phyloP scores from a whole-genome alignment of 345 rosid species.

The Melastoma malabathricum region DNA sequence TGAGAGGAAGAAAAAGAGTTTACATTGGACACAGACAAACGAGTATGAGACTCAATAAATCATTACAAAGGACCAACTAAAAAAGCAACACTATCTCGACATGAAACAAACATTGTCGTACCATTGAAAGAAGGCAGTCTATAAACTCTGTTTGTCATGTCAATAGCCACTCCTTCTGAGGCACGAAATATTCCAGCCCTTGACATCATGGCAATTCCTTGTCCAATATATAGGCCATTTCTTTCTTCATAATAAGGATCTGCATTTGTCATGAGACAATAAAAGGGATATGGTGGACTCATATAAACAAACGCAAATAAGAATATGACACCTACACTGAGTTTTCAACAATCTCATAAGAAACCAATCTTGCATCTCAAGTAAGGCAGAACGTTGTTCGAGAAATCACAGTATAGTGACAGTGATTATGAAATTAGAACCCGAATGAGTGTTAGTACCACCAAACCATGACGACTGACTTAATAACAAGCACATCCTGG shows the following conservation, averaged over 20 bases:
- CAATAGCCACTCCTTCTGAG: conserved; percentile 70
- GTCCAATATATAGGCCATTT: conserved; percentile 77
- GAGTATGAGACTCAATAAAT: conserved; percentile 1
- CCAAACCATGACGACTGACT: too few relatives aligned
- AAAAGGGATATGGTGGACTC: conserved; percentile 8
- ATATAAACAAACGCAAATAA: not conserved
- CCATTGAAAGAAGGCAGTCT: conserved; percentile 73
- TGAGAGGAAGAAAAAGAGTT: not conserved
- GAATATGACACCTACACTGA: not conserved
- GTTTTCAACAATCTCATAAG: not conserved
- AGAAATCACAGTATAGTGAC: too few relatives aligned
- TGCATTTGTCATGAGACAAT: conserved; percentile 21
- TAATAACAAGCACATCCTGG: too few relatives aligned
- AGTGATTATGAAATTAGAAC: too few relatives aligned
- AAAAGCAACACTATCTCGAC: not conserved
- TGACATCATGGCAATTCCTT: conserved; percentile 78
- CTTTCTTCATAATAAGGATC: conserved; percentile 71
- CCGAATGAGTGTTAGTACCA: too few relatives aligned
- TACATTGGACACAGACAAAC: not conserved
- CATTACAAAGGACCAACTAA: not conserved
- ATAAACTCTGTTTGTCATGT: conserved; percentile 64
- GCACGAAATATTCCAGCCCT: conserved; percentile 92
- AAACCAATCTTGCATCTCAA: too few relatives aligned
- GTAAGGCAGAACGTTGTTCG: too few relatives aligned
- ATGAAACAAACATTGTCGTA: conserved; percentile 16